Percentiles rank a stretch among this genome's conserved stretches.
Evolutionary conservation across 352 stramenopile genomes (phyloP).

Genomic region (Phytophthora pisi): DNA sequence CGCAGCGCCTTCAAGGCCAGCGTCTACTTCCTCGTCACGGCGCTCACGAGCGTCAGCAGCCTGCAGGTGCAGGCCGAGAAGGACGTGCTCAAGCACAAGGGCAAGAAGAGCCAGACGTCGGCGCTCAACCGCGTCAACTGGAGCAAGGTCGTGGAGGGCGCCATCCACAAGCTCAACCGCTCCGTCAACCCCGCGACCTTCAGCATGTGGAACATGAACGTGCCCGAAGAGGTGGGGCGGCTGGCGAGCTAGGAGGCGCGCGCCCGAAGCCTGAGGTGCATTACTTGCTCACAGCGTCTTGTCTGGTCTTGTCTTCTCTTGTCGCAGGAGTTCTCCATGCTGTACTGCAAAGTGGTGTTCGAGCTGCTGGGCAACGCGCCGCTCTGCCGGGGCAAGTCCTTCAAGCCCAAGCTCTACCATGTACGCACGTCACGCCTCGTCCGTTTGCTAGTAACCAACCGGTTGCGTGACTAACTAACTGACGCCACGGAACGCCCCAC

Average conservation of each 20-base stretch:
- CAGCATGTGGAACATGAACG: constrained; percentile 78
- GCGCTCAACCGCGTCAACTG: constrained; percentile 59
- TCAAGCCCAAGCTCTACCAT: constrained; percentile 75
- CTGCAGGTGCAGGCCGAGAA: constrained; percentile 61
- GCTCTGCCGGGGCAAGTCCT: constrained; percentile 63
- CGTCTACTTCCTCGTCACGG: constrained; percentile 76
- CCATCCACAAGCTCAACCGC: constrained; percentile 60
- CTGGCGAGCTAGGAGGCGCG: too few relatives aligned
- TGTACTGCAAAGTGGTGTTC: constrained; percentile 77
- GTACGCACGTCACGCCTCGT: constrained; percentile 29
- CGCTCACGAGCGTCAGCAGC: constrained; percentile 56
- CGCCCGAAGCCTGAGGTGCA: too few relatives aligned
- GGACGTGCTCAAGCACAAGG: constrained; percentile 64
- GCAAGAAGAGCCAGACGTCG: constrained; percentile 47
- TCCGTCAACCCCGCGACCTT: constrained; percentile 72
- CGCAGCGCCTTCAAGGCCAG: constrained; percentile 70
- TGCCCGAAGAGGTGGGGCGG: constrained; percentile 66
- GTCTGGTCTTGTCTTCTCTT: background rate
- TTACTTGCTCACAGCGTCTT: background rate
- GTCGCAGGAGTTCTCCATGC: constrained; percentile 70
- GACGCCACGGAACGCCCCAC: background rate
- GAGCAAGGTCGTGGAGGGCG: constrained; percentile 67
- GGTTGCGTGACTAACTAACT: background rate
- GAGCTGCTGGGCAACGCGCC: constrained; percentile 66
- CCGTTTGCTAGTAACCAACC: background rate